Percentiles rank a stretch among this genome's conserved stretches.
Conservation (phyloP, 371 early-diverging fungal genomes). For the Blastocladiella emersonii region DNA sequence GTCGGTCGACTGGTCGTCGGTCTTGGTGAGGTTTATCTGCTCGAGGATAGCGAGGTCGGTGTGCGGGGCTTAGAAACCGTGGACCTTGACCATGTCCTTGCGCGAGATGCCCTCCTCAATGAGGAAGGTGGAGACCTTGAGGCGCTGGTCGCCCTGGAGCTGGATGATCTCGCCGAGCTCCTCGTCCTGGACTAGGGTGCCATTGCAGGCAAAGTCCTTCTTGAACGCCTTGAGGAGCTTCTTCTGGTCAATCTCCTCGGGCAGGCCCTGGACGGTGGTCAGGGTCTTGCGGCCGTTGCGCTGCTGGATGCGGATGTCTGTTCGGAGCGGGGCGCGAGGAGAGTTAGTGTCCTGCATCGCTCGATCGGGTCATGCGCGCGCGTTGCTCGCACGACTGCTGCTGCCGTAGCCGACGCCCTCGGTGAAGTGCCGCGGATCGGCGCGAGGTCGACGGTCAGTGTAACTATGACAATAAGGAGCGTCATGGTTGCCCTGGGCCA, state of each 20-base stretch:
- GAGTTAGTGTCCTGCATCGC: conserved; percentile 2
- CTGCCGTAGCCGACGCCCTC: too few relatives aligned
- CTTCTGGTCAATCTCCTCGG: conserved; percentile 72
- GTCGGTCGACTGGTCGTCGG: too few relatives aligned
- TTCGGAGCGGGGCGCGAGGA: neutral
- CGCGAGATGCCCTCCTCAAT: conserved; percentile 58
- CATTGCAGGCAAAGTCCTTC: conserved; percentile 95
- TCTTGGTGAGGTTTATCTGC: too few relatives aligned
- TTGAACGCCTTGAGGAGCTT: conserved; percentile 86
- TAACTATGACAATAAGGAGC: conserved; percentile 45
- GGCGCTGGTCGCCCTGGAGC: conserved; percentile 88
- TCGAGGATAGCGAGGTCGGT: too few relatives aligned
- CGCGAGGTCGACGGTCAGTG: too few relatives aligned
- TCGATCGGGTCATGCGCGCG: neutral
- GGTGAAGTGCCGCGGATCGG: too few relatives aligned
- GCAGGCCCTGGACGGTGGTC: conserved; percentile 87
- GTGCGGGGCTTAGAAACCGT: conserved; percentile 98
- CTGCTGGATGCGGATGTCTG: conserved; percentile 93
- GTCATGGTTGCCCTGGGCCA: too few relatives aligned
- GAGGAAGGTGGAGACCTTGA: conserved; percentile 68
- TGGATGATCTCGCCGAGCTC: conserved; percentile 82
- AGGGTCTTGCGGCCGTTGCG: conserved; percentile 94
- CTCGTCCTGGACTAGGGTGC: conserved; percentile 81
- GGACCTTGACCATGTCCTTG: conserved; percentile 77
- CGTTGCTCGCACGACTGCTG: too few relatives aligned